Evolutionary conservation across 805 yeast genomes (phyloP).

Genomic region (Candida gorgasii): DNA sequence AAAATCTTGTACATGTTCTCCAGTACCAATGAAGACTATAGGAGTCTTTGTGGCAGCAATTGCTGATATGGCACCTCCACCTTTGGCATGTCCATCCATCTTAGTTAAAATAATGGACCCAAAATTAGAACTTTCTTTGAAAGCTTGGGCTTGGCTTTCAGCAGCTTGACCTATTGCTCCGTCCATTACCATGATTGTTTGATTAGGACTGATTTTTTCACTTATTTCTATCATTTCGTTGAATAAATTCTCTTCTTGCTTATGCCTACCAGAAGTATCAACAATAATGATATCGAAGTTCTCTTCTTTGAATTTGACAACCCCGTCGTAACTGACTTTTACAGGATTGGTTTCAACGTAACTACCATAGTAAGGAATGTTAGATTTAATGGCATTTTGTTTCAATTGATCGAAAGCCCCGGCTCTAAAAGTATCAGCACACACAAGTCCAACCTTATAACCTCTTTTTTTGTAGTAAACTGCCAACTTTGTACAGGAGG

Average conservation of each 20-base stretch:
- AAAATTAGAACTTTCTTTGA: slow-evolving; percentile 88
- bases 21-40: slow-evolving; percentile 94
- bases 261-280: slow-evolving; percentile 97
- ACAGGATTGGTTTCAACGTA: slow-evolving; percentile 96
- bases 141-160: slow-evolving; percentile 89
- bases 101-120: slow-evolving; percentile 95
- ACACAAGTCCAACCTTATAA: slow-evolving; percentile 91
- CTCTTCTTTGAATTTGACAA: slow-evolving; percentile 84
- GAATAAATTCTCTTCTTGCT: slow-evolving; percentile 88
- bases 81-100: slow-evolving; percentile 98
- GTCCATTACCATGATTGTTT: slow-evolving; percentile 95
- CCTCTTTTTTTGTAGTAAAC: slow-evolving; percentile 93
- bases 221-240: slow-evolving; percentile 94
- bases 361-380: slow-evolving; percentile 92
- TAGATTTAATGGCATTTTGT: slow-evolving; percentile 94
- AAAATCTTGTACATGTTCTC: slow-evolving; percentile 92
- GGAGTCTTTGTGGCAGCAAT: slow-evolving; percentile 97
- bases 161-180: slow-evolving; percentile 99
- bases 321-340: slow-evolving; percentile 88
- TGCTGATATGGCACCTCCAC: slow-evolving; percentile 99
- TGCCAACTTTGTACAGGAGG: slow-evolving; percentile 95
- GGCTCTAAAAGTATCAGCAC: slow-evolving; percentile 99
- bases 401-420: slow-evolving; percentile 99
- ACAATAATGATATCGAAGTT: slow-evolving; percentile 92
- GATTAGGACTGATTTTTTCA: slow-evolving; percentile 85